These are phyloP conservation scores for Ceriops tagal DNA, from an alignment of 345 rosid species.

Conservation along the genomic window DNA sequence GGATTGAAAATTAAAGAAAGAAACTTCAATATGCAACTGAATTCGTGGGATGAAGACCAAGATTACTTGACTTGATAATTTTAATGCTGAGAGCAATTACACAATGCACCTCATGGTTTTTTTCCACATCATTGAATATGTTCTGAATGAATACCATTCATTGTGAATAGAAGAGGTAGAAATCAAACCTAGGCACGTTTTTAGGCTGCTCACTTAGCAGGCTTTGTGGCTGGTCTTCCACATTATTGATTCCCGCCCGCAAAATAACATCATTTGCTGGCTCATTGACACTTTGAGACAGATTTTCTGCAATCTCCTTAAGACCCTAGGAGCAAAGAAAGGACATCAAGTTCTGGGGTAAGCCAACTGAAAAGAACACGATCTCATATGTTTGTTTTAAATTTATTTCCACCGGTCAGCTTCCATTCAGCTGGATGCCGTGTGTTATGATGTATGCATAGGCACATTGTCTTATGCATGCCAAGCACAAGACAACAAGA, in stretches of 20 bases:
- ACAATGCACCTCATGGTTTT: too few species aligned
- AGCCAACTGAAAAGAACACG: too few species aligned
- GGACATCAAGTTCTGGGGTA: not conserved
- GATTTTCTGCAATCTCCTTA: constrained; percentile 39
- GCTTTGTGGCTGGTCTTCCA: constrained; percentile 25
- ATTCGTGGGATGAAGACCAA: too few species aligned
- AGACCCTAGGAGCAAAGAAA: constrained; percentile 45
- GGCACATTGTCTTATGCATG: not conserved
- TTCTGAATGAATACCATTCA: too few species aligned
- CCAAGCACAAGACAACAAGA: not conserved
- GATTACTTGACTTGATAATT: too few species aligned
- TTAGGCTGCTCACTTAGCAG: constrained; percentile 21
- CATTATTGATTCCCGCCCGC: constrained; percentile 19
- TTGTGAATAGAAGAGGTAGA: not conserved
- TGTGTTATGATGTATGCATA: not conserved
- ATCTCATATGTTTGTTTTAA: too few species aligned
- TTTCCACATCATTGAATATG: too few species aligned
- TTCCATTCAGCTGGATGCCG: too few species aligned
- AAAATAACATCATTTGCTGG: constrained; percentile 22
- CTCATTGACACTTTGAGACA: constrained; percentile 20
- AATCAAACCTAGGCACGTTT: constrained; percentile 36
- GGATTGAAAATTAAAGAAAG: too few species aligned
- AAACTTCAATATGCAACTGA: too few species aligned
- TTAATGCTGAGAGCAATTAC: too few species aligned
- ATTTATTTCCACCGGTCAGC: too few species aligned